Evolutionary conservation across 768 basidiomycete genomes (phyloP), one percentile per base, ranked within the genome.

Genomic region (Tulasnella calospora): DNA sequence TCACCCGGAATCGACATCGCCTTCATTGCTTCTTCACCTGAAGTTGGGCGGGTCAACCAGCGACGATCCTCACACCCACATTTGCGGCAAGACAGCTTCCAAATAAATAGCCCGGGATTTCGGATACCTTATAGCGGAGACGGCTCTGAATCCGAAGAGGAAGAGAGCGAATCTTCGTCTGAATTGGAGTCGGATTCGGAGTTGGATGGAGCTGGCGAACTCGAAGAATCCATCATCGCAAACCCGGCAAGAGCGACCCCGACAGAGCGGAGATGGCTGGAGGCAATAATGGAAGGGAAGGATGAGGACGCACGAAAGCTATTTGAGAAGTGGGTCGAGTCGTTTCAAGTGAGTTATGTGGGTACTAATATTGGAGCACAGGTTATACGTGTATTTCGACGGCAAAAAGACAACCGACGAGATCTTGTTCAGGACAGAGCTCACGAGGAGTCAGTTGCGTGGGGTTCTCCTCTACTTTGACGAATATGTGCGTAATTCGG

Each of bases 311-410:
- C 94, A 72, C 89, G 89, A 5, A 88, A 87, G 81, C 89, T 92
- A 61, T 98, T 98, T 83, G 91, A 94, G 80, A 85, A 90, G 94
- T 96, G 78, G 81, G 92, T 82, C 30, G 19, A 30, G 27, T 38
- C 17, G 27, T 75, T 38, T n/a, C 30, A 47, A 15, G 44, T 71
- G 51, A 33, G 6, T 73, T 23, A 35, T 36, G 27, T 36, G 41
- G 12, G 9, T 69, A 3, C 40, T 76, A 55, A 23, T 3, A 13
- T 23, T 40, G 35, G 78, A 40, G 69, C 19, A 27, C 83, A 96
- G 95, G 79, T 93, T 97, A 74, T 92, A 94, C 79, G 93, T 94
- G 81, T 98, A 95, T 83, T 95, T 98, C 81, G 95, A 99, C 81
- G 97, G 97, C 17, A 93, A 92, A 83, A 91, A 88, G 74, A 94